Base-by-base conservation (phyloP, 768 basidiomycete species). In the Boletus rubescentipes region DNA sequence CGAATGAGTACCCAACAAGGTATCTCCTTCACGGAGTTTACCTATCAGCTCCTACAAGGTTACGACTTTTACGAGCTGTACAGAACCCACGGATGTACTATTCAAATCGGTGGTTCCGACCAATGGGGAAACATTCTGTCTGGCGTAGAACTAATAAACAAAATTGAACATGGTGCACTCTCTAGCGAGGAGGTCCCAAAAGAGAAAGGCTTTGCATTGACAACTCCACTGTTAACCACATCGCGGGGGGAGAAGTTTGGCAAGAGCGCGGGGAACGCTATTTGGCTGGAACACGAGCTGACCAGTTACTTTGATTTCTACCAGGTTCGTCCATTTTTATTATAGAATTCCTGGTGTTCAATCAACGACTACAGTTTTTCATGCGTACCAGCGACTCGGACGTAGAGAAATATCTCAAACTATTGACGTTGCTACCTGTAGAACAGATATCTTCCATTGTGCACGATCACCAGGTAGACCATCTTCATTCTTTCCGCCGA, bases 41-140 rank as follows among this genome's bases (percentile, higher is more conserved):
- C 91, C 4, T 99, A 99, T 69, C 97, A 99, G 65, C 83, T 99
- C 21, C 79, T 99, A 26, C 97, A 99, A 73, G 97, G 93, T 11
- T 91, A 94, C 72, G 97, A 99, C 72, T 99, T 97, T 72, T 81
- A 87, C 60, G 76, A 85, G 61, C 79, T 99, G 9, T 74, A 89
- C 67, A 76, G 77, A 58, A 68, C 79, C 20, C 76, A 81, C 48
- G 77, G 76, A 5, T 98, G 96, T 70, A 81, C 82, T 14, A 81
- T 97, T 39, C 97, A 99, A 71, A 74, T 98, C 38, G 97, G 97
- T 45, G 97, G 97, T 10, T 95, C 93, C 0, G 97, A 99, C 69
- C 97, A 99, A 70, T 97, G 94, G 91, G 97, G 97, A 15, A 99
- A 99, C 67, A 98, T 99, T 59, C 73, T 96, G 30, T 90, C 92